Evolutionary conservation across 352 stramenopile species (phyloP).

Genomic region (Pythium dissotocum): DNA sequence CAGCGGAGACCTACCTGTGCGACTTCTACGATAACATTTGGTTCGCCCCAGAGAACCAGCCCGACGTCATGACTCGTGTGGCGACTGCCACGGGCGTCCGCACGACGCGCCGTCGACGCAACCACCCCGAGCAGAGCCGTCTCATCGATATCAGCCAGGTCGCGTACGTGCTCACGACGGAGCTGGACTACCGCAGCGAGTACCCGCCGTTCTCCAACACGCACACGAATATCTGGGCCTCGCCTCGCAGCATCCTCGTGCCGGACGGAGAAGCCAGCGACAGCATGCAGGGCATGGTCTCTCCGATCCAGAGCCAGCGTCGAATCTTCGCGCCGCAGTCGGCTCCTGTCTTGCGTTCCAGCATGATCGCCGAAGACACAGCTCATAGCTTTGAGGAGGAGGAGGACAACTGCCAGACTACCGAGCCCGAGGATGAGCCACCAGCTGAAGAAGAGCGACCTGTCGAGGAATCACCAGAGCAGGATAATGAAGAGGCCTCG

Average conservation of each 20-base stretch:
- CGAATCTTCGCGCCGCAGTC: conserved; percentile 27
- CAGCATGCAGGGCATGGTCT: conserved; percentile 21
- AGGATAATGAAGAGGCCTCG: conserved; percentile 16
- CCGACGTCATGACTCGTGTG: conserved; percentile 20
- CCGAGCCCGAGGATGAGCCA: conserved; percentile 1
- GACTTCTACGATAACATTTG: conserved; percentile 43
- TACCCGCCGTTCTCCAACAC: conserved; percentile 40
- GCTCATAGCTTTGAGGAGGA: conserved; percentile 16
- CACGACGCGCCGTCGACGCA: conserved; percentile 23
- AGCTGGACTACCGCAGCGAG: conserved; percentile 65
- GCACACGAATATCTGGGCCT: conserved; percentile 61
- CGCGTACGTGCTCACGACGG: conserved; percentile 68
- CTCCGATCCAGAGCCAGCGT: conserved; percentile 31
- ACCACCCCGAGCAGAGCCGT: conserved; percentile 13
- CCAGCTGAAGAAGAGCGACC: not conserved
- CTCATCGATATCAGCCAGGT: conserved; percentile 67
- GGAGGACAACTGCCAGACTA: not conserved
- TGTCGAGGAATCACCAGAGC: not conserved
- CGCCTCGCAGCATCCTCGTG: conserved; percentile 15
- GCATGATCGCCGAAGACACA: conserved; percentile 20
- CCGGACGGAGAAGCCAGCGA: conserved; percentile 31
- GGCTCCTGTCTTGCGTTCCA: conserved; percentile 25
- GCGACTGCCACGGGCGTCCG: conserved; percentile 26
- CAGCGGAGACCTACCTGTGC: conserved; percentile 25
- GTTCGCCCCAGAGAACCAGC: conserved; percentile 19